These are phyloP conservation scores for Yamadazyma dendronema DNA, from an alignment of 1,139 yeast genomes.

Conservation along the genomic window DNA sequence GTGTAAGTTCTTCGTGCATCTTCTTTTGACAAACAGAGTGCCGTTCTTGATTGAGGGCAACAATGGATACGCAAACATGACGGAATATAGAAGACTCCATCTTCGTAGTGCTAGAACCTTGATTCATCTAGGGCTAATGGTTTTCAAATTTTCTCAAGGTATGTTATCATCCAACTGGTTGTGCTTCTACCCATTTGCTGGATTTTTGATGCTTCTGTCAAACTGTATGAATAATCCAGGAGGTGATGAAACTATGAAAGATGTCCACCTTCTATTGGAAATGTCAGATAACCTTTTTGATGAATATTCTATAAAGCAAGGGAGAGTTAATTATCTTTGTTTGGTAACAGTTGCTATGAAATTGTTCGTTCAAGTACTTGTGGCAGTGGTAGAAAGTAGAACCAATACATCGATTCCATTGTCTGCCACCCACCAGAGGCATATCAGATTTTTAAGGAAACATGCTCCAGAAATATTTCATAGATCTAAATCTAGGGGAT, in stretches of 20 bases:
- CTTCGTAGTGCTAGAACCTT: conserved; percentile 41
- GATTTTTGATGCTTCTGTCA: conserved; percentile 32
- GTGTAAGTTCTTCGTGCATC: conserved; percentile 31
- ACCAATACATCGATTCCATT: conserved; percentile 5
- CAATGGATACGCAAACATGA: conserved; percentile 18
- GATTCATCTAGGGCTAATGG: conserved; percentile 23
- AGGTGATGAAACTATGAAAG: conserved; percentile 26
- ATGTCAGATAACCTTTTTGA: conserved; percentile 20
- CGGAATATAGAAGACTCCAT: conserved; percentile 26
- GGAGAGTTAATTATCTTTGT: conserved; percentile 1
- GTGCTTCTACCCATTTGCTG: conserved; percentile 34
- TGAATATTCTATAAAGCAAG: neutral
- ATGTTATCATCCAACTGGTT: conserved; percentile 30
- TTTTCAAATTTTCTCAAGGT: conserved; percentile 3
- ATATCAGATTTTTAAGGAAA: conserved; percentile 7
- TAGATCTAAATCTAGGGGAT: conserved; percentile 1
- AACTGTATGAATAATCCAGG: conserved; percentile 34
- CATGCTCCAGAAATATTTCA: conserved; percentile 14
- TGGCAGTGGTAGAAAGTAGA: conserved; percentile 16
- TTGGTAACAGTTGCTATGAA: conserved; percentile 18
- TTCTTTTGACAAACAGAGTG: conserved; percentile 37
- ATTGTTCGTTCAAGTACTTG: conserved; percentile 21
- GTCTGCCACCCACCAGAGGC: conserved; percentile 3
- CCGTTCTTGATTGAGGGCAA: conserved; percentile 25
- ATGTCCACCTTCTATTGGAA: conserved; percentile 30